Conservation (phyloP, 2,329 filamentous ascomycete species). For the Xylaria sp. region DNA sequence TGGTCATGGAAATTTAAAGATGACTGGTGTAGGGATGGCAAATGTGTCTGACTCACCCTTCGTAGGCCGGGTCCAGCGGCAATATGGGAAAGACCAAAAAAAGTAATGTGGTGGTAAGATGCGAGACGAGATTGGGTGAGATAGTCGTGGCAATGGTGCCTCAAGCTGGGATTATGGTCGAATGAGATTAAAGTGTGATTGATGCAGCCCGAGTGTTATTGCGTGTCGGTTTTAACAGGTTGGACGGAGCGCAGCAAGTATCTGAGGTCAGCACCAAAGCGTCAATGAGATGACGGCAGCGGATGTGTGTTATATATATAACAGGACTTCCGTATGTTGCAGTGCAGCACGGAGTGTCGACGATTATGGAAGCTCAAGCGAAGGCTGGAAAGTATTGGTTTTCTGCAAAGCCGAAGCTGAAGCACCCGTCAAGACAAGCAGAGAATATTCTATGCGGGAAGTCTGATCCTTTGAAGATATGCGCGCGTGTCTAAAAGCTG, state of each 20-base stretch:
- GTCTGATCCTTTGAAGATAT: slow-evolving; percentile 26
- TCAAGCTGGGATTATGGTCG: slow-evolving; percentile 45
- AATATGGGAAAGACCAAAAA: slow-evolving; percentile 44
- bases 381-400: slow-evolving; percentile 40
- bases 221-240: slow-evolving; percentile 32
- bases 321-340: slow-evolving; percentile 39
- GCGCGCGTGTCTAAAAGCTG: slow-evolving; percentile 28
- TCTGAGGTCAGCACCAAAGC: slow-evolving; percentile 51
- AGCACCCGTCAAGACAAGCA: slow-evolving; percentile 45
- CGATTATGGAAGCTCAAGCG: slow-evolving; percentile 39
- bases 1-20: slow-evolving; percentile 36
- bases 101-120: slow-evolving; percentile 36
- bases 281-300: slow-evolving; percentile 47
- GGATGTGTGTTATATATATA: slow-evolving; percentile 43
- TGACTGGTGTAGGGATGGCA: slow-evolving; percentile 36
- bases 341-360: slow-evolving; percentile 33
- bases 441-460: slow-evolving; percentile 41
- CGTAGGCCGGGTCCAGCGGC: slow-evolving; percentile 45
- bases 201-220: slow-evolving; percentile 39
- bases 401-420: slow-evolving; percentile 33
- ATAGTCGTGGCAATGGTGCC: slow-evolving; percentile 46
- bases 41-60: slow-evolving; percentile 51
- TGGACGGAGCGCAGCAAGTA: slow-evolving; percentile 46
- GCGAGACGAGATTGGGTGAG: slow-evolving; percentile 46
- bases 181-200: slow-evolving; percentile 41